Evolutionary conservation across 768 basidiomycete species (phyloP).

Genomic region (Lentinula boryana): DNA sequence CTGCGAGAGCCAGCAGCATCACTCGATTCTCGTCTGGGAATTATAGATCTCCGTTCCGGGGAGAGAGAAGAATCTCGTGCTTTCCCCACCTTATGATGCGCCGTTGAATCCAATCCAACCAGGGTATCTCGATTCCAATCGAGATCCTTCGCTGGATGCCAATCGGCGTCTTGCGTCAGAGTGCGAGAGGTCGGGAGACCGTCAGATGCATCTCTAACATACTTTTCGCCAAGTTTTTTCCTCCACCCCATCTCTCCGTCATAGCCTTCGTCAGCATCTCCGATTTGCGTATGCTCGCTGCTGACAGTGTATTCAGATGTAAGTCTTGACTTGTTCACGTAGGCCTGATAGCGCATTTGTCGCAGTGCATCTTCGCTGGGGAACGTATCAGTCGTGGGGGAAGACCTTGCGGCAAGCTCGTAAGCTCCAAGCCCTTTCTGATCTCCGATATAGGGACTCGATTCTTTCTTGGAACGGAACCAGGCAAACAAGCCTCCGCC

Average conservation of each 20-base stretch:
- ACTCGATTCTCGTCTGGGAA: background rate
- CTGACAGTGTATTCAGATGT: conserved; percentile 25
- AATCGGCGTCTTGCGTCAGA: conserved; percentile 13
- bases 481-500: conserved; percentile 1
- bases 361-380: conserved; percentile 34
- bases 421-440: conserved; percentile 21
- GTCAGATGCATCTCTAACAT: background rate
- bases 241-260: conserved; percentile 8
- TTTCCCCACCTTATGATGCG: background rate
- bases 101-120: conserved; percentile 12
- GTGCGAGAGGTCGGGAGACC: background rate
- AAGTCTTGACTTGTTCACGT: conserved; percentile 28
- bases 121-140: conserved; percentile 22
- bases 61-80: background rate
- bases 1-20: background rate
- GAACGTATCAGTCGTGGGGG: conserved; percentile 15
- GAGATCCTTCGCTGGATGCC: conserved; percentile 14
- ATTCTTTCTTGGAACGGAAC: background rate
- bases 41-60: background rate
- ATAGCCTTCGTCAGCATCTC: conserved; percentile 9
- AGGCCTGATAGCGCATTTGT: conserved; percentile 30
- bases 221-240: conserved; percentile 1
- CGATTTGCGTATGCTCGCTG: conserved; percentile 22
- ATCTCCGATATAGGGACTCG: background rate
- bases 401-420: conserved; percentile 25